These are phyloP conservation scores for Caloboletus firmus DNA, from an alignment of 1,284 basidiomycete genomes.

Conservation along the genomic window DNA sequence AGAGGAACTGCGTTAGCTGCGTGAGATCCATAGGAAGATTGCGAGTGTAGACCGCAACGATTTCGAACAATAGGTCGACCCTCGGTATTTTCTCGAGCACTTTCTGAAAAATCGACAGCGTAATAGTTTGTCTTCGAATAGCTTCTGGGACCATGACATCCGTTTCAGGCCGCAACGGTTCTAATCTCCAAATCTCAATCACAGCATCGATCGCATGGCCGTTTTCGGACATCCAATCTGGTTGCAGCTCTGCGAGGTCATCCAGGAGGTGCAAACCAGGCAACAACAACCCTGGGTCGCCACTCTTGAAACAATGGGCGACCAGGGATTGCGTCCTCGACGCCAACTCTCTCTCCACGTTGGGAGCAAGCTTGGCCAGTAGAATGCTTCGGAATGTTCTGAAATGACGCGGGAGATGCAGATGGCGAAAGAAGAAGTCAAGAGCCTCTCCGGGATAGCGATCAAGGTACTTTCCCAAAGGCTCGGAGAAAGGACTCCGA, in stretches of 20 bases:
- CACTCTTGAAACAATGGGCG: conserved; percentile 55
- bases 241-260: conserved; percentile 70
- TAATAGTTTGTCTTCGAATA: conserved; percentile 65
- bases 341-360: conserved; percentile 73
- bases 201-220: conserved; percentile 66
- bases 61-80: conserved; percentile 87
- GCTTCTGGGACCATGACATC: conserved; percentile 51
- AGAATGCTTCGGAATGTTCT: conserved; percentile 82
- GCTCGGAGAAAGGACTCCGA: conserved; percentile 91
- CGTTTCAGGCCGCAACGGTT: conserved; percentile 49
- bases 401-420: conserved; percentile 74
- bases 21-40: conserved; percentile 83
- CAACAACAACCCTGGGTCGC: conserved; percentile 54
- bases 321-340: conserved; percentile 66
- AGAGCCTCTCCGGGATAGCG: conserved; percentile 86
- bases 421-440: conserved; percentile 80
- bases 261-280: conserved; percentile 76
- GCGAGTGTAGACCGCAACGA: conserved; percentile 83
- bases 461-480: conserved; percentile 89
- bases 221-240: conserved; percentile 74
- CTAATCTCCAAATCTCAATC: conserved; percentile 70
- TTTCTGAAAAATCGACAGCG: conserved; percentile 78
- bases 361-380: conserved; percentile 73
- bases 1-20: conserved; percentile 84
- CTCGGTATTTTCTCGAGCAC: conserved; percentile 68